Evolutionary conservation across 805 yeast species (phyloP), one percentile per base, ranked within the genome.

Genomic region (Huiozyma naganishii): DNA sequence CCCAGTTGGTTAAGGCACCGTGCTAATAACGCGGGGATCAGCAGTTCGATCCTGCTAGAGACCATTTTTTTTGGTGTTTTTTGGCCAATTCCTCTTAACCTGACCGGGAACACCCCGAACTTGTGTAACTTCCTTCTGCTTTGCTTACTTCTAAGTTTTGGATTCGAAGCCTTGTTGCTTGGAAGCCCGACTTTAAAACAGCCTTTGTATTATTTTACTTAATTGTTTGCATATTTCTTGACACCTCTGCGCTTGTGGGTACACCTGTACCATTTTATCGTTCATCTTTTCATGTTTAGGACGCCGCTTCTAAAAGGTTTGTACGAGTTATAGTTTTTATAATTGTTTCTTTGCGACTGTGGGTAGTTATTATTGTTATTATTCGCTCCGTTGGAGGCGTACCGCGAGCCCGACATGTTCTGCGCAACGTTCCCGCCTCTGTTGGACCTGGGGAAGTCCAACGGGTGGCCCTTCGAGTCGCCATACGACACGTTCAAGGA

Each of bases 1-100:
- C 58, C 58, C 58, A 54, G 58, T 54, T 54, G 58, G 58, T 54
- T 54, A 54, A 54, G 58, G 58, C 58, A 51, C 52, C 51, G 58
- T 54, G 58, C 58, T 54, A 54, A 54, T 54, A 54, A 52, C 58
- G 56, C 58, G 52, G 55, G 55, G 58, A 53, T 53, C 58, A 52
- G 58, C 58, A 52, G 58, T 53, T 53, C 58, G 58, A 53, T 53
- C 58, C 58, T 52, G 58, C 58, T 52, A 53, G 58, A 49, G 53
- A 53, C 53, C 58, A 53, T 52, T 43, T 37, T 35, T 47, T 52
- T 45, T 48, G 33, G 27, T 10, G 6, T 8, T 33, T 32, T 13
- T 32, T 39, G n/a, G 3, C n/a, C 13, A 3, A 29, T 32, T 11
- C 4, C 12, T 35, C 30, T 10, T 4, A n/a, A 17, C 23, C 4